phyloP scores from a whole-genome alignment of 2,329 filamentous ascomycete species.

The Helotiales sp. region DNA sequence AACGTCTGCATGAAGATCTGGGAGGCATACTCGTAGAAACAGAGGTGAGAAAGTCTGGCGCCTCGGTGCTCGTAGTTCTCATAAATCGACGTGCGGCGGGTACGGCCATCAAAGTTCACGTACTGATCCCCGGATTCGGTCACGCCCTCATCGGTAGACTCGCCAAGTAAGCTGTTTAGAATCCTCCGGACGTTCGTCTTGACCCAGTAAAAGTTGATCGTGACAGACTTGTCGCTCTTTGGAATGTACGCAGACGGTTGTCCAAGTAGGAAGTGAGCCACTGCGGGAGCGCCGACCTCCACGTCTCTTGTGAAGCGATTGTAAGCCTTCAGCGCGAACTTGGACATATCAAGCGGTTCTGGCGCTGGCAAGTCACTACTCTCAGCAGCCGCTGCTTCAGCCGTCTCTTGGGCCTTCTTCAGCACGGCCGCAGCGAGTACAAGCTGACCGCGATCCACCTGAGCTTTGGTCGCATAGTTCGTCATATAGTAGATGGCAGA shows the following conservation, averaged over 20 bases:
- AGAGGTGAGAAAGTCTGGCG: neutral
- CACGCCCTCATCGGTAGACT: neutral
- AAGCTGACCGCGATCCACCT: neutral
- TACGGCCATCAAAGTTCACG: neutral
- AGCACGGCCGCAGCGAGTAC: neutral
- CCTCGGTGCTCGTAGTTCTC: too few relatives aligned
- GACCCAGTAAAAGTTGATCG: neutral
- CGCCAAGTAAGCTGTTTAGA: neutral
- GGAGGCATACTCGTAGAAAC: neutral
- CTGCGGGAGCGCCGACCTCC: neutral
- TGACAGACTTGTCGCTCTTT: too few relatives aligned
- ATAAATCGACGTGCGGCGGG: too few relatives aligned
- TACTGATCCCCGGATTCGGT: neutral
- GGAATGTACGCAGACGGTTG: too few relatives aligned
- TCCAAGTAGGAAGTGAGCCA: neutral
- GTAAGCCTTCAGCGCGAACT: neutral
- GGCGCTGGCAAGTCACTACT: neutral
- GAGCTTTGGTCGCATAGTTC: neutral
- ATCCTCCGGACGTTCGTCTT: neutral
- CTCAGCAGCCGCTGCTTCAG: too few relatives aligned
- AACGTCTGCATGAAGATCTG: neutral
- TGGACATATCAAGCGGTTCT: neutral
- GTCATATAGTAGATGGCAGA: too few relatives aligned
- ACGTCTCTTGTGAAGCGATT: neutral
- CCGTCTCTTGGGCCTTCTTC: slow-evolving; percentile 1